phyloP scores from a whole-genome alignment of 495 filamentous ascomycete species.

The Penicillium cosmopolitanum region DNA sequence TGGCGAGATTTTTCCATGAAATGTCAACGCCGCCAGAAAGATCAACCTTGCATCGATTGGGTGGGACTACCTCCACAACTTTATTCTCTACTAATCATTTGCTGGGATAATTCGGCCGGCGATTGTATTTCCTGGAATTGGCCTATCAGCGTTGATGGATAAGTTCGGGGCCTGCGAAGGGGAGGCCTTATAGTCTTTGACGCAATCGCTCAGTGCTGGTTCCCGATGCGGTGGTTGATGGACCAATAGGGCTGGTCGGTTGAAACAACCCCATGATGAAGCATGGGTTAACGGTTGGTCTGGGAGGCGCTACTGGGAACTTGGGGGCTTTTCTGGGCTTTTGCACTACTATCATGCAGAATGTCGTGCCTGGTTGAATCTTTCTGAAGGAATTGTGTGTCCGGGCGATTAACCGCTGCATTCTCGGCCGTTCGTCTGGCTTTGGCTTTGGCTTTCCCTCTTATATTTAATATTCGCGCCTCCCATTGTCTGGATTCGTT shows the following conservation, averaged over 20 bases:
- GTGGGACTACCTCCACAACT: background rate
- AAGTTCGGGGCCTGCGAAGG: background rate
- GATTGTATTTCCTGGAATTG: background rate
- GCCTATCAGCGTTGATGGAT: background rate
- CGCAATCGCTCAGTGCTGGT: background rate
- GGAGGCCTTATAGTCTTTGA: background rate
- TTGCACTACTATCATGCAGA: background rate
- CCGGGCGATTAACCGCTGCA: background rate
- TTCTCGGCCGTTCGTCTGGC: background rate
- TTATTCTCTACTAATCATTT: background rate
- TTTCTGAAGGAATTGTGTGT: background rate
- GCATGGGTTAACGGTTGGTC: too few species aligned
- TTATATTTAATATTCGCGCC: background rate
- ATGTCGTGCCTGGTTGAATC: slow-evolving; percentile 1
- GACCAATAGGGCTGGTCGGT: background rate
- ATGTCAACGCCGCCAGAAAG: too few species aligned
- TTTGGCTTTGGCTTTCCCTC: background rate
- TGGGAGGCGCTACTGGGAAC: too few species aligned
- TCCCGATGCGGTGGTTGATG: background rate
- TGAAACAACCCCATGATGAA: background rate
- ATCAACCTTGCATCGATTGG: too few species aligned
- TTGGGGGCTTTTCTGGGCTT: too few species aligned
- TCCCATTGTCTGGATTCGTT: background rate
- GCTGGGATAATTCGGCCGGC: background rate
- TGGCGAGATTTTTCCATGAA: background rate